These are phyloP conservation scores for Colletotrichum liaoningense DNA, from an alignment of 2,329 filamentous ascomycete species.

Conservation along the genomic window DNA sequence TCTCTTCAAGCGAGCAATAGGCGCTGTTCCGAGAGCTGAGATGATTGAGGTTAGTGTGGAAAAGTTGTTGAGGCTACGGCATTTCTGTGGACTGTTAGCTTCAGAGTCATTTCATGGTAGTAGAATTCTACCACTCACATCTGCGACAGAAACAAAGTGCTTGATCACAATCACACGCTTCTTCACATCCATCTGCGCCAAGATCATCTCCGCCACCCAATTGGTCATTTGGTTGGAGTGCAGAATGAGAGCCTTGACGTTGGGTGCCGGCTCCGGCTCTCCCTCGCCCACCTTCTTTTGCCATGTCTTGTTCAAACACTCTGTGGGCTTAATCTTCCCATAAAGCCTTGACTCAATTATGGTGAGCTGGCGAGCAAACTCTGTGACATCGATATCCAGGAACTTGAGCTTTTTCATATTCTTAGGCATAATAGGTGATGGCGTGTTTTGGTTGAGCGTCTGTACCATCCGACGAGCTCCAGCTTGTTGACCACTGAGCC, in stretches of 20 bases:
- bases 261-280: conserved; percentile 87
- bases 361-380: conserved; percentile 97
- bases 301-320: conserved; percentile 99
- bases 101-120: conserved; percentile 16
- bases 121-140: conserved; percentile 71
- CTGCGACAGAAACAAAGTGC: conserved; percentile 95
- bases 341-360: conserved; percentile 97
- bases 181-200: conserved; percentile 93
- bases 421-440: conserved; percentile 92
- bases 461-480: conserved; percentile 88
- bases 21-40: conserved; percentile 92
- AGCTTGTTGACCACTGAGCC: conserved; percentile 87
- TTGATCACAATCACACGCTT: conserved; percentile 98
- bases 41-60: conserved; percentile 98
- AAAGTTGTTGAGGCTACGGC: conserved; percentile 92
- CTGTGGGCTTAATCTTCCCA: conserved; percentile 93
- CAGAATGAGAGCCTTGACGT: conserved; percentile 95
- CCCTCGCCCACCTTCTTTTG: conserved; percentile 91
- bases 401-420: conserved; percentile 99
- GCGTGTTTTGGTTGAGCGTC: conserved; percentile 84
- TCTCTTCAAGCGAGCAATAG: conserved; percentile 90
- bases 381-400: conserved; percentile 92
- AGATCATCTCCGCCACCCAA: conserved; percentile 99
- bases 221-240: conserved; percentile 99
- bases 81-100: conserved; percentile 74